Base-by-base conservation (phyloP, 495 filamentous ascomycete species). In the Thozetella sp. region DNA sequence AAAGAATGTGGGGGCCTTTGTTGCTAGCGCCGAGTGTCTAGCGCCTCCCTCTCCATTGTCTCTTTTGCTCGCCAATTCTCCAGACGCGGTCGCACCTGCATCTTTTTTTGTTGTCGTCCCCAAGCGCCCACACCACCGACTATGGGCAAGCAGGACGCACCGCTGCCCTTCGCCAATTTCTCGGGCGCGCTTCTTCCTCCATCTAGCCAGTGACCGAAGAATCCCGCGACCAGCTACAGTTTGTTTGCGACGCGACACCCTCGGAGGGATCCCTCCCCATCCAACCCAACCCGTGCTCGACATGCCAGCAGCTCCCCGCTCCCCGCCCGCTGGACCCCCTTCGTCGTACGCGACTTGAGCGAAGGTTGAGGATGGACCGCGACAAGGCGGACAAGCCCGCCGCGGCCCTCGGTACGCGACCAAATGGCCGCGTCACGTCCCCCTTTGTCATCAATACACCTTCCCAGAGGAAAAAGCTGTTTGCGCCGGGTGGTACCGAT, bases 341-440 rank as follows among this genome's bases (percentile, higher is more conserved):
- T 11, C 43, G 43, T n/a, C 9, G 3, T n/a, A 48, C 43, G 43
- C 43, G 43, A 48, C 43, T 48, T 48, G 43, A 48, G 20, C 11
- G 43, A 48, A 48, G n/a, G n/a, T n/a, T n/a, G 43, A 62, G 22
- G 20, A 73, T 72, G 69, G 68, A 75, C n/a, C 64, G 54, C 59
- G 57, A 60, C 43, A 46, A 22, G n/a, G 22, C 51, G 23, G 63
- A 63, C 4, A 55, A 22, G 22, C 26, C 52, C 26, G 51, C 48
- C n/a, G 12, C 26, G 22, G 52, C 50, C n/a, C 17, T 51, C 30
- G 25, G 50, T 20, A 48, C 58, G 11, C 59, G 40, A 23, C 13
- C 56, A 3, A 70, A 62, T 40, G 53, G 60, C 52, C 63, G 65
- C 51, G 57, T 63, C 53, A 60, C 58, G 1, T 62, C 69, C 15